Conservation (phyloP, 306 rosid species). For the Begonia fuchsioides region DNA sequence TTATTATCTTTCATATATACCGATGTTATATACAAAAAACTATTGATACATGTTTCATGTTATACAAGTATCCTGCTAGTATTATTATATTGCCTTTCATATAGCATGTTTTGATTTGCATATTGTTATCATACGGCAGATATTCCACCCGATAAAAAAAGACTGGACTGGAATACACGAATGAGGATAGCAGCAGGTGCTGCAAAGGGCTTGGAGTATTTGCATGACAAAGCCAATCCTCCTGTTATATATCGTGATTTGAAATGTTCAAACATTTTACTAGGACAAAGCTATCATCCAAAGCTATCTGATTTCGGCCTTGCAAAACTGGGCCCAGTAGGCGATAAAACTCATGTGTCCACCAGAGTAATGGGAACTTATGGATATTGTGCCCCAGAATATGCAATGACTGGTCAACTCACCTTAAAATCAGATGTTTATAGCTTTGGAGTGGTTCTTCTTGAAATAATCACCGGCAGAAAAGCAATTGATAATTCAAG, state of each 20-base stretch:
- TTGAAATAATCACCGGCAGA: constrained; percentile 44
- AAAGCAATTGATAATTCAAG: constrained; percentile 37
- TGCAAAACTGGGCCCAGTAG: constrained; percentile 52
- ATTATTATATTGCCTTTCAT: too few species aligned
- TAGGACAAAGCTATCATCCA: constrained; percentile 29
- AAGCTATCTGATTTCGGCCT: constrained; percentile 47
- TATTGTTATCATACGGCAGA: constrained; percentile 21
- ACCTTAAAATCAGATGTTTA: constrained; percentile 43
- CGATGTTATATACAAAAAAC: too few species aligned
- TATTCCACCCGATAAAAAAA: constrained; percentile 30
- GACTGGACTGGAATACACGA: constrained; percentile 41
- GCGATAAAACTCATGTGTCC: constrained; percentile 47
- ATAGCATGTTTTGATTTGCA: too few species aligned
- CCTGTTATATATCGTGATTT: constrained; percentile 48
- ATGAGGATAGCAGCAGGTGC: constrained; percentile 49
- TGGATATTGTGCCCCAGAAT: constrained; percentile 51
- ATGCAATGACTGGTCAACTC: constrained; percentile 56
- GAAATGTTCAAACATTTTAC: constrained; percentile 44
- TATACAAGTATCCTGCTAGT: too few species aligned
- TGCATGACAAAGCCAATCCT: constrained; percentile 42
- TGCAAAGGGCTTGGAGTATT: constrained; percentile 48
- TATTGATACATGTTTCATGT: too few species aligned
- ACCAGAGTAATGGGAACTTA: constrained; percentile 53
- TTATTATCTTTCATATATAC: too few species aligned
- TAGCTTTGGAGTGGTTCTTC: constrained; percentile 49